phyloP scores from a whole-genome alignment of 192 early-diverging fungal genomes.

The Backusella parvicylindrica region DNA sequence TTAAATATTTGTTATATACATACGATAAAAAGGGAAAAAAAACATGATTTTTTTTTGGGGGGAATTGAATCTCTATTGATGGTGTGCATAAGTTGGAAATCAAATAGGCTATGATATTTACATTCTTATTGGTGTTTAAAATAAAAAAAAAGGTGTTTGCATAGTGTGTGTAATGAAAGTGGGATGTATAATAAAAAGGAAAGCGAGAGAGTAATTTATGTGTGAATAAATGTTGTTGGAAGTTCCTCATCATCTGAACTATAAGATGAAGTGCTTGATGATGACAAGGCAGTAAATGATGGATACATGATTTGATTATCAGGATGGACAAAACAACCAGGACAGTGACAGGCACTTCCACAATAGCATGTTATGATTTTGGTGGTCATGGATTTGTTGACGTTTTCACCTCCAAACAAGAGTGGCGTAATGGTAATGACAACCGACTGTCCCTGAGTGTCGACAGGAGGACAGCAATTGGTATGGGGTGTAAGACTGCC shows the following conservation, averaged over 20 bases:
- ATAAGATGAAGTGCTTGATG: slow-evolving; percentile 4
- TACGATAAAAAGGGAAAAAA: background rate
- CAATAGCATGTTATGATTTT: slow-evolving; percentile 31
- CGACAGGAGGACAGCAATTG: background rate
- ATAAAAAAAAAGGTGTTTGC: too few species aligned
- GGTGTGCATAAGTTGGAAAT: slow-evolving; percentile 2
- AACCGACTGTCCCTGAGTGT: slow-evolving; percentile 21
- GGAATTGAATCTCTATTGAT: slow-evolving; percentile 2
- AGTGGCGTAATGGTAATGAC: slow-evolving; percentile 30
- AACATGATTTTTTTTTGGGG: slow-evolving; percentile 2
- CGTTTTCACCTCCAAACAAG: background rate
- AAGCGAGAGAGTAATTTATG: background rate
- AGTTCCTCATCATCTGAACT: slow-evolving; percentile 27
- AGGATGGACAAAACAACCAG: slow-evolving; percentile 34
- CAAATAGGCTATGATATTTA: slow-evolving; percentile 5
- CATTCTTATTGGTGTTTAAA: background rate
- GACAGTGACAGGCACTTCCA: slow-evolving; percentile 20
- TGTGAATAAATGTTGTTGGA: background rate
- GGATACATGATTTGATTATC: slow-evolving; percentile 11
- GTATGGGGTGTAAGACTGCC: slow-evolving; percentile 4
- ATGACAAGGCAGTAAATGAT: background rate
- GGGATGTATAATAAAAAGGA: too few species aligned
- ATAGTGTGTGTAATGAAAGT: too few species aligned
- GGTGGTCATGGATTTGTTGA: slow-evolving; percentile 5
- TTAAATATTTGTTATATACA: background rate